Base-by-base conservation (phyloP, 257 asterid genomes). In the Capsicum rhomboideum region DNA sequence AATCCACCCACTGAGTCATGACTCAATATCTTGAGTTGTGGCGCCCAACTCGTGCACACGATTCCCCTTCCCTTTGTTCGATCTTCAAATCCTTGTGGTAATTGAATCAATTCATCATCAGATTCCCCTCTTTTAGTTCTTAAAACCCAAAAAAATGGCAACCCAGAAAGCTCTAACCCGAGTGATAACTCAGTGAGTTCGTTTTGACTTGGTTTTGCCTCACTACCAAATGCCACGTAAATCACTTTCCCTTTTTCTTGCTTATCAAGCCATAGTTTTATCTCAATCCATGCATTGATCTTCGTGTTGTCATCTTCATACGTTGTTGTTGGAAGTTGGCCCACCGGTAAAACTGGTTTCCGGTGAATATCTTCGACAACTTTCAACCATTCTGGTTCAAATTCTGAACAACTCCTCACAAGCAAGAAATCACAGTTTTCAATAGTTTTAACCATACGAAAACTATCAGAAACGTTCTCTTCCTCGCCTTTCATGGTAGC, bases 1-100 rank as follows among this genome's bases (percentile, higher is more conserved):
- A 86, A 88, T 2, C 88, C 89, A 53, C 91, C 91, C 1, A 86
- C 82, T 1, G 90, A 88, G 11, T 59, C 89, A 34, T 88, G 87
- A 40, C 83, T 86, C 78, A 86, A 50, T 50, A 88, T 85, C 78
- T 56, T 66, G 29, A 80, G 26, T 29, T 88, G 91, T 3, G 89
- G 88, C 3, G 87, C 88, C 91, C 91, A 88, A 0, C 21, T 46
- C 55, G 46, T 85, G 80, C 88, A 86, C 13, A 89, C 86, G 0
- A 85, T 8, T 11, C 91, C 91, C 6, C 86, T 80, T 8, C 86
- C 87, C 18, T 82, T 44, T 46, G 77, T 75, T 26, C 87, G 66
- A 42, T 86, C 86, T n/a, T 88, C 88, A n/a, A 86, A 84, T 50
- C 82, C 89, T 23, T 82, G 42, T 1, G 89, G 90, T 11, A 88